Percentiles rank a stretch among this genome's conserved stretches.
Evolutionary conservation across 1,284 basidiomycete species (phyloP).

Genomic region (Malassezia equina): DNA sequence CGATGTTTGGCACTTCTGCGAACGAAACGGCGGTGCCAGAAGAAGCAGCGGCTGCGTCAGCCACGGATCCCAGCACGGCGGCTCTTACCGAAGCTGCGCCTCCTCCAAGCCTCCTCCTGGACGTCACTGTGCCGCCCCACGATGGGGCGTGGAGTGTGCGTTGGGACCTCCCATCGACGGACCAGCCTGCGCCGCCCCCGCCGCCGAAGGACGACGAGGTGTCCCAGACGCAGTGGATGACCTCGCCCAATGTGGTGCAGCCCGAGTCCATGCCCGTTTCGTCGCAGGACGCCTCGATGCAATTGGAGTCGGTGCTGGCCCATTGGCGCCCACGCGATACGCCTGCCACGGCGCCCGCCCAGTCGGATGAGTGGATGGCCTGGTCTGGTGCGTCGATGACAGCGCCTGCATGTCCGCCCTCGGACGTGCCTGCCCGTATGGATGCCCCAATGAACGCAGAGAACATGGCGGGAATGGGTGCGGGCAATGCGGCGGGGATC

Average conservation of each 20-base stretch:
- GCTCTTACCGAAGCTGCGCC: background rate
- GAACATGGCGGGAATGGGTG: too few relatives aligned
- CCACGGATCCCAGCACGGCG: too few relatives aligned
- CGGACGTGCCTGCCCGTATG: background rate
- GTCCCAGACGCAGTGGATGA: background rate
- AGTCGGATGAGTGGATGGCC: background rate
- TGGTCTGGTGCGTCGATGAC: background rate
- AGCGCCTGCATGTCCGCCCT: background rate
- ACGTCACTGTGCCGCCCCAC: background rate
- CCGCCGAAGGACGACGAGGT: background rate
- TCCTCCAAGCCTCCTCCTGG: background rate
- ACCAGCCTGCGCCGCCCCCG: background rate
- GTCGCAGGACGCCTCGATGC: background rate
- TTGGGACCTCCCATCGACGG: background rate
- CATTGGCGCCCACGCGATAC: background rate
- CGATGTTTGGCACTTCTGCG: too few relatives aligned
- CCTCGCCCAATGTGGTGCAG: background rate
- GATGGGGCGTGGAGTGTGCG: constrained; percentile 9
- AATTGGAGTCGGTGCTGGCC: background rate
- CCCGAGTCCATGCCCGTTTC: background rate
- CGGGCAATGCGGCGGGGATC: too few relatives aligned
- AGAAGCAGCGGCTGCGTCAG: too few relatives aligned
- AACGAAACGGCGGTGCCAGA: too few relatives aligned
- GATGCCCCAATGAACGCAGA: background rate
- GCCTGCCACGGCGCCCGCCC: background rate